Evolutionary conservation across 257 asterid genomes (phyloP).

Genomic region (Solanum phureja): DNA sequence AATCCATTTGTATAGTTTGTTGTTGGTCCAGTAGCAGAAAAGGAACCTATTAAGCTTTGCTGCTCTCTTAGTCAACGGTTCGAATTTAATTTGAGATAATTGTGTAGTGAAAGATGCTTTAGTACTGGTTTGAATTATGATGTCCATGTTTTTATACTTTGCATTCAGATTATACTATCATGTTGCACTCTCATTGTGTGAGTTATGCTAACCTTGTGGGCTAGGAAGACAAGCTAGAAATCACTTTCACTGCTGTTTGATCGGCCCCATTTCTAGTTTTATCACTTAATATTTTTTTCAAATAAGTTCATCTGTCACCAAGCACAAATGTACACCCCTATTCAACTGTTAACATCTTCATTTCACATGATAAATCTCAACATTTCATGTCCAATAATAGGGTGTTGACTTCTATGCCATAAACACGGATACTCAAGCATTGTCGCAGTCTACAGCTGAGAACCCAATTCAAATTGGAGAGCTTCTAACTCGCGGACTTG

Average conservation of each 20-base stretch:
- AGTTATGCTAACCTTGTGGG: not conserved
- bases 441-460: slow-evolving; percentile 75
- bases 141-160: not conserved
- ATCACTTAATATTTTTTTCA: not conserved
- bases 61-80: not conserved
- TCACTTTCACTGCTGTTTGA: not conserved
- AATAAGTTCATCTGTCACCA: not conserved
- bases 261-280: not conserved
- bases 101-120: not conserved
- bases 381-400: slow-evolving; percentile 22
- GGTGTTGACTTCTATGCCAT: slow-evolving; percentile 93
- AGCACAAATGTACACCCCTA: not conserved
- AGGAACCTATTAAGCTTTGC: not conserved
- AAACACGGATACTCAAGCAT: slow-evolving; percentile 95
- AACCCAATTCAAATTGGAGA: slow-evolving; percentile 93
- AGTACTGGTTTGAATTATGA: not conserved
- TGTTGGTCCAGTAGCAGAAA: too few species aligned
- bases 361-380: slow-evolving; percentile 5
- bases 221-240: not conserved
- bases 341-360: not conserved
- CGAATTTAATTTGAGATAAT: not conserved
- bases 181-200: not conserved
- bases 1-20: too few species aligned
- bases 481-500: slow-evolving; percentile 97
- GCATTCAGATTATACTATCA: not conserved